Percentiles rank a stretch among this genome's conserved stretches.
Conservation (phyloP, 2,329 filamentous ascomycete species). For the Leptographium flavum region DNA sequence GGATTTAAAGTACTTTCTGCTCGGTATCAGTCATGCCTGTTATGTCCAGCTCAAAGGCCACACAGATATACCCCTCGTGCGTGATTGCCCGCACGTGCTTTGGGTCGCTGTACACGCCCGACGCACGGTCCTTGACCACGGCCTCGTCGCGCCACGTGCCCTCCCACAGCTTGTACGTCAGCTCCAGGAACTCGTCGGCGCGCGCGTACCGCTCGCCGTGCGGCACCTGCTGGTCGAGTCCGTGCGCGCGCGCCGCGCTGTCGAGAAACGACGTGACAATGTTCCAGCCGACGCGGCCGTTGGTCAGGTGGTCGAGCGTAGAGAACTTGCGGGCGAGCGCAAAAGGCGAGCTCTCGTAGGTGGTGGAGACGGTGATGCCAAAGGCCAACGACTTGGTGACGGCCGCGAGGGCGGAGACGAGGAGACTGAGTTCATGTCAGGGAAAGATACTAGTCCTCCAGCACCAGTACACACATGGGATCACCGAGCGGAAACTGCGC, state of each 20-base stretch:
- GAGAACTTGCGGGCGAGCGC: constrained; percentile 3
- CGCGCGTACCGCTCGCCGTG: constrained; percentile 11
- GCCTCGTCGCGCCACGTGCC: constrained; percentile 5
- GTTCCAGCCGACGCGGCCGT: constrained; percentile 21
- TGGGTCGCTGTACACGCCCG: constrained; percentile 5
- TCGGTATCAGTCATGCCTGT: too few relatives aligned
- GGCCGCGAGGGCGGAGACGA: constrained; percentile 8
- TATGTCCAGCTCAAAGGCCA: too few relatives aligned
- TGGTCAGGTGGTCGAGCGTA: constrained; percentile 9
- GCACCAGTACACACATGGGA: constrained; percentile 43
- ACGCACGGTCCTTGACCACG: constrained; percentile 1
- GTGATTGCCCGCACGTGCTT: constrained; percentile 1
- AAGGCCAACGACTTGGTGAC: constrained; percentile 8
- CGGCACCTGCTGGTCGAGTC: constrained; percentile 1
- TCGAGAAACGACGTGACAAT: constrained; percentile 11
- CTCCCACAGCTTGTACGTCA: constrained; percentile 10
- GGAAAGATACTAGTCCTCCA: too few relatives aligned
- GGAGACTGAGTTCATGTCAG: constrained; percentile 46
- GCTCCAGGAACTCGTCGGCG: constrained; percentile 11
- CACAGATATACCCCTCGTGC: constrained; percentile 4
- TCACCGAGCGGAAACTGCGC: constrained; percentile 33
- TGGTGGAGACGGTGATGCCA: constrained; percentile 5
- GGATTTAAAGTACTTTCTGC: too few relatives aligned
- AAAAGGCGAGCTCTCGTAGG: constrained; percentile 5
- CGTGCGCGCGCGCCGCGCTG: too few relatives aligned